phyloP scores from a whole-genome alignment of 1,139 yeast species.

The Pichia sp. region DNA sequence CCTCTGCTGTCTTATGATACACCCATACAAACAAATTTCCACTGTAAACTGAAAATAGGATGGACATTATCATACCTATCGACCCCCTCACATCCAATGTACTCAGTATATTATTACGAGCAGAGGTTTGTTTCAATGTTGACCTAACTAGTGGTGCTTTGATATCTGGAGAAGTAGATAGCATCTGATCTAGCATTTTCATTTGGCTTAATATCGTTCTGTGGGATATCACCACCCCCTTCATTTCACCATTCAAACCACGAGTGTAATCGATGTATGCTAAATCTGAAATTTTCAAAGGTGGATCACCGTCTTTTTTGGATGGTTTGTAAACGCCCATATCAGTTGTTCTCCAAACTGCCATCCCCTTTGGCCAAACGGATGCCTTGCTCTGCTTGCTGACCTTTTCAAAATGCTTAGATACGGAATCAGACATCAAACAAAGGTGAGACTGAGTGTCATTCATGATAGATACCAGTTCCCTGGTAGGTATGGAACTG shows the following conservation, averaged over 20 bases:
- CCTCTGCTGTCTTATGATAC: slow-evolving; percentile 66
- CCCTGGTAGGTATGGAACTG: slow-evolving; percentile 56
- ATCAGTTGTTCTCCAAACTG: slow-evolving; percentile 83
- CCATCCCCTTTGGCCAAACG: slow-evolving; percentile 50
- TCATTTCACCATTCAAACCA: slow-evolving; percentile 82
- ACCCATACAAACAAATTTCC: slow-evolving; percentile 83
- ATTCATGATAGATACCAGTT: slow-evolving; percentile 63
- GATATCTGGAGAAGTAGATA: slow-evolving; percentile 53
- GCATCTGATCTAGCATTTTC: slow-evolving; percentile 62
- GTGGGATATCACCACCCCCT: slow-evolving; percentile 93
- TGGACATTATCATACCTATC: slow-evolving; percentile 78
- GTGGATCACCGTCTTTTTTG: slow-evolving; percentile 55
- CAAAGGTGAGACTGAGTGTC: slow-evolving; percentile 74
- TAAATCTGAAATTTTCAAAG: slow-evolving; percentile 63
- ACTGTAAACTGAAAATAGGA: slow-evolving; percentile 71
- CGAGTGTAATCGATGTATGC: slow-evolving; percentile 93
- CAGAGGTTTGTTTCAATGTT: slow-evolving; percentile 28
- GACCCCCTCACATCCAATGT: slow-evolving; percentile 84
- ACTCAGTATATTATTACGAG: slow-evolving; percentile 43
- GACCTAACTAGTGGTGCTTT: slow-evolving; percentile 29
- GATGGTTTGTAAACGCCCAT: slow-evolving; percentile 65
- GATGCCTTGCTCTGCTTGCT: slow-evolving; percentile 28
- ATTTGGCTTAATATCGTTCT: slow-evolving; percentile 84
- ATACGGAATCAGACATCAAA: slow-evolving; percentile 72
- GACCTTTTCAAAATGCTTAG: slow-evolving; percentile 59